Percentiles rank a stretch among this genome's conserved stretches.
phyloP scores from a whole-genome alignment of 2,329 filamentous ascomycete species.

The Lasiodiplodia sp. region DNA sequence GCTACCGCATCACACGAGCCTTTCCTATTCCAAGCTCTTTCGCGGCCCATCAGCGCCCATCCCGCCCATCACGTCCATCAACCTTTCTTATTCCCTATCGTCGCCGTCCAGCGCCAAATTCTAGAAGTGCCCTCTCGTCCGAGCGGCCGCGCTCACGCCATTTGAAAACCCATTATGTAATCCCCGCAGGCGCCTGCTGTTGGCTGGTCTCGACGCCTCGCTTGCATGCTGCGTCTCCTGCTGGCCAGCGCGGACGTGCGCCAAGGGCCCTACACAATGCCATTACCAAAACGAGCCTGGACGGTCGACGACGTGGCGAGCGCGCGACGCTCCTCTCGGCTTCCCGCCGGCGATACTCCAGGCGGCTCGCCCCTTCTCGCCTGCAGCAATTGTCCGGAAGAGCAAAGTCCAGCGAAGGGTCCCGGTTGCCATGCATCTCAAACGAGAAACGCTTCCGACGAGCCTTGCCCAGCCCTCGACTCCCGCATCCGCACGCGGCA shows the following conservation, averaged over 20 bases:
- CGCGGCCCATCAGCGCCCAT: constrained; percentile 24
- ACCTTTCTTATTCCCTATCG: constrained; percentile 23
- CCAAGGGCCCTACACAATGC: constrained; percentile 27
- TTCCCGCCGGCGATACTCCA: constrained; percentile 25
- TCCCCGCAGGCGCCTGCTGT: constrained; percentile 10
- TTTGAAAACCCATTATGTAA: constrained; percentile 25
- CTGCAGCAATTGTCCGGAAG: constrained; percentile 26
- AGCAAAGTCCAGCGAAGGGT: constrained; percentile 24
- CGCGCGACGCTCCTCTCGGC: constrained; percentile 24
- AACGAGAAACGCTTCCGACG: constrained; percentile 25
- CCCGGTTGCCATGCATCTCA: constrained; percentile 15
- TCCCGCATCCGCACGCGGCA: constrained; percentile 22
- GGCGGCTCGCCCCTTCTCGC: constrained; percentile 27
- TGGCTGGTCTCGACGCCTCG: constrained; percentile 12
- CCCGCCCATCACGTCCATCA: constrained; percentile 26
- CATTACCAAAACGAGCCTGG: constrained; percentile 28
- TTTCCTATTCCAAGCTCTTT: constrained; percentile 27
- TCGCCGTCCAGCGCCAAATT: constrained; percentile 11
- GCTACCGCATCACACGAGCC: constrained; percentile 28
- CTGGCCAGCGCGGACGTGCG: constrained; percentile 24
- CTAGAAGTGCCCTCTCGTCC: constrained; percentile 26
- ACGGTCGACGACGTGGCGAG: constrained; percentile 24
- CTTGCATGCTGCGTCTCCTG: constrained; percentile 16
- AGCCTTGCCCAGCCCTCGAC: constrained; percentile 21
- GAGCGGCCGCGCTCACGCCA: constrained; percentile 28